Base-by-base conservation (phyloP, 2,329 filamentous ascomycete genomes). In the Mollisia scopiformis region DNA sequence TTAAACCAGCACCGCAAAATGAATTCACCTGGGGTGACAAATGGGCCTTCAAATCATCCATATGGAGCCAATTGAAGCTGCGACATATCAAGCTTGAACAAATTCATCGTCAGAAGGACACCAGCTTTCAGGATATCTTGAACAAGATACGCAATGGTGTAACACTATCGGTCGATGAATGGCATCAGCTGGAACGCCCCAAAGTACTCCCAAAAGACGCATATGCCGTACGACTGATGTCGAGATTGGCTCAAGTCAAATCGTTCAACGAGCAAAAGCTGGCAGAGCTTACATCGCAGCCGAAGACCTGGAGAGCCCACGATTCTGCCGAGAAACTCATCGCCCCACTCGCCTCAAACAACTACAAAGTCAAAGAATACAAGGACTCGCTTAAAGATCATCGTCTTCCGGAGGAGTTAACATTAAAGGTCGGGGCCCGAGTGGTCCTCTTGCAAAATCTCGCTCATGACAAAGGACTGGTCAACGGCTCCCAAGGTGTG, bases 31-130 rank as follows among this genome's bases (percentile, higher is more conserved):
- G 59, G n/a, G 62, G 57, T 1, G 67, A 70, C 25, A 70, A 70
- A 50, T 72, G 70, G 70, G 69, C 69, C 1, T 72, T 72, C 28
- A 67, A 64, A 50, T 58, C 69, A 1, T 52, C 55, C 3, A 67
- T 70, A 2, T 72, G 71, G 69, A 41, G 56, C 25, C 11, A 64
- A 11, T 61, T 71, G 1, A 58, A 63, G 1, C 41, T 71, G 5
- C 56, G 58, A 37, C 61, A 69, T 35, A 58, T 72, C 31, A 65
- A 65, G 16, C 58, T 72, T 3, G 62, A 69, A 11, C 63, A 69
- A 37, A 72, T 72, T 28, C 69, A 72, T 60, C 69, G 71, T 2
- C 69, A 72, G 46, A 70, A 68, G 23, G 67, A 68, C 23, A 58
- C 52, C 3, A 14, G 19, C 14, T 71, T 72, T 37, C 66, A 71